Base-by-base conservation (phyloP, 257 asterid species). In the Pogostemon cablin region DNA sequence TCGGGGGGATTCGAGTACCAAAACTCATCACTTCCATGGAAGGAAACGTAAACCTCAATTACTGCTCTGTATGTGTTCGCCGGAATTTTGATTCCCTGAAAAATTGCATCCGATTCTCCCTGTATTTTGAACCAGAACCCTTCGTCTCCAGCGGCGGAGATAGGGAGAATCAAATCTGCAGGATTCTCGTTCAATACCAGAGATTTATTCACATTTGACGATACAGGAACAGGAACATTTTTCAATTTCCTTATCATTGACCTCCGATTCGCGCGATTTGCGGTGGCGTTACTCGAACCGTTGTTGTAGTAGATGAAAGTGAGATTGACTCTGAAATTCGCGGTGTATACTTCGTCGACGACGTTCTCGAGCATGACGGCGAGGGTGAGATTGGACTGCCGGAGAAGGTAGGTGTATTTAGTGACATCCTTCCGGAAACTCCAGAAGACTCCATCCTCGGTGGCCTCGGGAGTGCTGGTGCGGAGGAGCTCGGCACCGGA, bases 1-100 rank as follows among this genome's bases (percentile, higher is more conserved):
- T 90, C 91, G 0, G 98, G 91, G 1, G 97, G 96, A 74, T 93
- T 91, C 0, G 95, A 72, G 91, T 87, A 91, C 99, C 99, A 93
- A 44, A 87, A 83, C 80, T 93, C 99, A 44, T 93, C 99, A 32
- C 86, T 41, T 2, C 95, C 96, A 15, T 93, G 99, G 52, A 63
- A 84, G 35, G 99, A 91, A 39, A 83, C 86, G 52, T 85, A 91
- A 63, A 93, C 76, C 82, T 93, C 97, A 47, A 93, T 58, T 68
- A 87, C 90, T 11, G 96, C 96, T 77, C 83, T 87, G 77, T 84
- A 91, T 0, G 97, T 71, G 72, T 86, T 88, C 39, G 8, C 15
- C 0, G 97, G 97, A 55, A 93, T 80, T 70, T 39, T 70, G 60
- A 91, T 73, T 40, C 64, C 77, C 8, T 75, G 81, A 12, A 78